Base-by-base conservation (phyloP, 116 monocot species). In the Zostera marina region DNA sequence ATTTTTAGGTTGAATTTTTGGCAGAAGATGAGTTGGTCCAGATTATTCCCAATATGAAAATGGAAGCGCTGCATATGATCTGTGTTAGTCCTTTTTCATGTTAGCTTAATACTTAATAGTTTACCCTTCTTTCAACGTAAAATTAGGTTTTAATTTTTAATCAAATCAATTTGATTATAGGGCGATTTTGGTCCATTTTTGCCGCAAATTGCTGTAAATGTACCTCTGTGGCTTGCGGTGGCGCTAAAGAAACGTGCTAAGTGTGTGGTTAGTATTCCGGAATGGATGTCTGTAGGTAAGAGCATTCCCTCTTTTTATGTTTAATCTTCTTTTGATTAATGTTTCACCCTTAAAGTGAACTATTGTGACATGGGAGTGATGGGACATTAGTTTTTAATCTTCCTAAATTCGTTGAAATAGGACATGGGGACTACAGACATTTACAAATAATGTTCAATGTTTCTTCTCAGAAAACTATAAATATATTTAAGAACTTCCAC, bases 211-310 rank as follows among this genome's bases (percentile, higher is more conserved):
- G 60, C 90, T 16, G 44, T 72, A 24, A 70, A 79, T 45, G 89
- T 89, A 42, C 89, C 89, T 9, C 59, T 89, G 9, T 89, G 89
- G 89, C 84, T 89, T 16, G 89, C 89, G 0, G 71, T 84, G n/a
- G 84, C 84, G 26, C 63, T 90, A 45, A 90, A 79, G 72, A 84
- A 81, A 43, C 84, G 90, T 14, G 78, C 78, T 5, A 90, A 90
- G 25, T 90, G 90, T 66, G 63, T 81, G 1, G 46, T 90, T 38
- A 66, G 84, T 15, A 41, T 74, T 0, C 90, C 90, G 0, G 81
- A 76, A 13, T 90, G 78, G 90, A 79, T 90, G 81, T 76, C 81
- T 12, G 74, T 90, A 51, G 84, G 90, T 90, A 26, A 61, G 70
- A 38, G 44, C 23, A 14, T 12, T 52, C 22, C 40, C 45, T 59